phyloP scores from a whole-genome alignment of 805 yeast species.

The Candida xiaguanensis region DNA sequence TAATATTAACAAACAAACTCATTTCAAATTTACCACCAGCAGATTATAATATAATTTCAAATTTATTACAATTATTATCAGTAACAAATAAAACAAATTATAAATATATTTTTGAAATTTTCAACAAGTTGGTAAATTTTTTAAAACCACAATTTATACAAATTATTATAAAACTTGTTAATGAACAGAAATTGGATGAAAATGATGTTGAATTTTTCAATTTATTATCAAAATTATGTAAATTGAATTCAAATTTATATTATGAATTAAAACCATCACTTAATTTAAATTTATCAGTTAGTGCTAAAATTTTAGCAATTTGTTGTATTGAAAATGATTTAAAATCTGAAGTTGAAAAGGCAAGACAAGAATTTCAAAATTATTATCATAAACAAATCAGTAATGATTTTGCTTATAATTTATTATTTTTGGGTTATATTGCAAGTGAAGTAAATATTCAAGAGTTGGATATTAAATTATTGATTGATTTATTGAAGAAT shows the following conservation, averaged over 20 bases:
- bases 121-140: slow-evolving; percentile 2
- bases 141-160: slow-evolving; percentile 6
- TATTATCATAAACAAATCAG: slow-evolving; percentile 10
- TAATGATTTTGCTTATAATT: slow-evolving; percentile 25
- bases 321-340: slow-evolving; percentile 20
- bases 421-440: slow-evolving; percentile 48
- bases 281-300: slow-evolving; percentile 17
- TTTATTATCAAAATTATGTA: slow-evolving; percentile 7
- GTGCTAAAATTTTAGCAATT: slow-evolving; percentile 29
- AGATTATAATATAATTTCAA: slow-evolving; percentile 2
- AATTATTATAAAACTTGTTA: slow-evolving; percentile 8
- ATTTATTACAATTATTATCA: slow-evolving; percentile 8
- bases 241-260: slow-evolving; percentile 7
- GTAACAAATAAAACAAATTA: slow-evolving; percentile 7
- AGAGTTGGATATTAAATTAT: slow-evolving; percentile 25
- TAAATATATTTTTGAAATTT: slow-evolving; percentile 7
- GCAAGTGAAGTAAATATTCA: slow-evolving; percentile 20
- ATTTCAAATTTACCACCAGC: neutral
- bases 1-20: slow-evolving; percentile 15
- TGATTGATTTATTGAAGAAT: slow-evolving; percentile 8
- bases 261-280: slow-evolving; percentile 11
- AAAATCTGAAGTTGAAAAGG: slow-evolving; percentile 17
- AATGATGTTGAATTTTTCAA: slow-evolving; percentile 10
- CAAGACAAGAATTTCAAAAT: slow-evolving; percentile 29
- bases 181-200: slow-evolving; percentile 8